phyloP scores from a whole-genome alignment of 2,329 filamentous ascomycete genomes.

The Colletotrichum sp. region DNA sequence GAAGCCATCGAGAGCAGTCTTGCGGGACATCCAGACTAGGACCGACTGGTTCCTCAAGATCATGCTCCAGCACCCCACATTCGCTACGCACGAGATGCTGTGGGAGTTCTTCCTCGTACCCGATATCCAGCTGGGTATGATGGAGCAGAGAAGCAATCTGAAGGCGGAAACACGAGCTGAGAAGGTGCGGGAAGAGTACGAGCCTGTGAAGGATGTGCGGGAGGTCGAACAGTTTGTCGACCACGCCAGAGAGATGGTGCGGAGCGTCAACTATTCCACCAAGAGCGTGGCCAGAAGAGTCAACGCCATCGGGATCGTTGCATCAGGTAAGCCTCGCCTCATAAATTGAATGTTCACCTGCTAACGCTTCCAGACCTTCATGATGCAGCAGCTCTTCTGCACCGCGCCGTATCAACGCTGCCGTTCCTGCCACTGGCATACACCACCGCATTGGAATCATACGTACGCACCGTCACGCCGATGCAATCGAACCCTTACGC shows the following conservation, averaged over 20 bases:
- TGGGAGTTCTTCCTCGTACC: slow-evolving; percentile 99
- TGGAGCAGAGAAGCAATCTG: slow-evolving; percentile 84
- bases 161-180: slow-evolving; percentile 86
- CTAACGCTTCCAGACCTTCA: slow-evolving; percentile 61
- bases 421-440: slow-evolving; percentile 74
- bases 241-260: slow-evolving; percentile 88
- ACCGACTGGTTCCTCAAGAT: slow-evolving; percentile 90
- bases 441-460: slow-evolving; percentile 73
- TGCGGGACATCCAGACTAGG: slow-evolving; percentile 86
- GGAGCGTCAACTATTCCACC: slow-evolving; percentile 82
- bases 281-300: slow-evolving; percentile 82
- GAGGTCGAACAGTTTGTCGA: slow-evolving; percentile 94
- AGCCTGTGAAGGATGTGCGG: slow-evolving; percentile 80
- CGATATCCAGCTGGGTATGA: slow-evolving; percentile 88
- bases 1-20: slow-evolving; percentile 83
- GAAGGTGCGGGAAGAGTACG: slow-evolving; percentile 86
- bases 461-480: slow-evolving; percentile 68
- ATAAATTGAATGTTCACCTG: not conserved
- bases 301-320: slow-evolving; percentile 72
- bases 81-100: slow-evolving; percentile 93
- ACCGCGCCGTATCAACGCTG: slow-evolving; percentile 57
- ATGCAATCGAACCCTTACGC: slow-evolving; percentile 76
- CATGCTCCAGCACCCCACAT: slow-evolving; percentile 86
- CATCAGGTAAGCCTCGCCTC: slow-evolving; percentile 53
- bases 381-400: slow-evolving; percentile 65